These are phyloP conservation scores for Phaffia rhodozyma DNA, from an alignment of 1,284 basidiomycete species.

Conservation along the genomic window DNA sequence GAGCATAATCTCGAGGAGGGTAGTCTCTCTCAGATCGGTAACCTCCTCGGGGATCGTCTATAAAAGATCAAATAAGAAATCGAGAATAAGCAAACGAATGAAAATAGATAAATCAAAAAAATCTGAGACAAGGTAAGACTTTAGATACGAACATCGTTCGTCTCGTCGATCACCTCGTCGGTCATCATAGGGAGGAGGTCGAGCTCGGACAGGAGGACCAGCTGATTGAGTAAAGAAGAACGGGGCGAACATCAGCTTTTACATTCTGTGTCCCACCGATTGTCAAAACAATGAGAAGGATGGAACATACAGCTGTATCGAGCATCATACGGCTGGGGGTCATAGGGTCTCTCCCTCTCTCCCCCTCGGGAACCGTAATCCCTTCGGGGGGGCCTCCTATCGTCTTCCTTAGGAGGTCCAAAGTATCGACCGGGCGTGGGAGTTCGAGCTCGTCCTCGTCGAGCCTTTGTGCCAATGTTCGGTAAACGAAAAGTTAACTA, in stretches of 20 bases:
- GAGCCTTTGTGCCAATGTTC: conserved; percentile 47
- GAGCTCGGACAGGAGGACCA: conserved; percentile 18
- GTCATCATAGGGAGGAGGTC: conserved; percentile 12
- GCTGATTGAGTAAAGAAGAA: neutral
- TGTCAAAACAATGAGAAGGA: no score
- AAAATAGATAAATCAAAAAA: conserved; percentile 26
- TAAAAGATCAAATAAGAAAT: conserved; percentile 3
- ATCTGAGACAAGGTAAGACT: conserved; percentile 26
- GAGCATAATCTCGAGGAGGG: conserved; percentile 18
- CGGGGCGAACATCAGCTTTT: neutral
- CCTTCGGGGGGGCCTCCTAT: conserved; percentile 37
- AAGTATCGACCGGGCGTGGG: conserved; percentile 89
- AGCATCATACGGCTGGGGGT: conserved; percentile 65
- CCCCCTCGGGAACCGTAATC: conserved; percentile 23
- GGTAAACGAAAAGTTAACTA: neutral
- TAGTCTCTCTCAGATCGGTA: conserved; percentile 8
- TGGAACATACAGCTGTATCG: conserved; percentile 44
- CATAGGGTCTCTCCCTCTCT: conserved; percentile 59
- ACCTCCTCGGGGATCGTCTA: conserved; percentile 18
- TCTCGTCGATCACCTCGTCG: conserved; percentile 21
- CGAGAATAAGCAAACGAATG: conserved; percentile 24
- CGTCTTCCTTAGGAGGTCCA: conserved; percentile 69
- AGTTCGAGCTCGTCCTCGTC: conserved; percentile 82
- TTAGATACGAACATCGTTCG: conserved; percentile 31
- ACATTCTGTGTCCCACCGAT: no score